These are phyloP conservation scores for Marvania coccoides DNA, from an alignment of 139 green algal genomes.

Conservation along the genomic window DNA sequence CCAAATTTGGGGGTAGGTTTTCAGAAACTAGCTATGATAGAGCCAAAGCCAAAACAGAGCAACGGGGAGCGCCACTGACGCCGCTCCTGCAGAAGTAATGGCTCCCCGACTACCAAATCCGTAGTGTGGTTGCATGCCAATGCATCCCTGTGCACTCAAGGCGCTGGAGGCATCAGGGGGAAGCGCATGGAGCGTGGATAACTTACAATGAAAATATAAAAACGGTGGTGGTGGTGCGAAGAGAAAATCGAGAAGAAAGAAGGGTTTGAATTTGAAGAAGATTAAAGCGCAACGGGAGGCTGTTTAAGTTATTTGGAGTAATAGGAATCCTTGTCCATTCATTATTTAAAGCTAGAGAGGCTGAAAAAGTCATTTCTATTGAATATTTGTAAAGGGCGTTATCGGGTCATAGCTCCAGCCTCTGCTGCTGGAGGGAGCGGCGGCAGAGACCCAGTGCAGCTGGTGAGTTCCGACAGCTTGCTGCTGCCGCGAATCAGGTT, in stretches of 20 bases:
- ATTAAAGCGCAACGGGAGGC: no score
- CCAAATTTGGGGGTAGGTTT: background rate
- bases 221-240: no score
- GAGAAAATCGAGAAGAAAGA: no score
- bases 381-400: no score
- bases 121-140: background rate
- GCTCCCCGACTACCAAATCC: background rate
- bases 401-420: background rate
- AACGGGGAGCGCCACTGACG: background rate
- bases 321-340: no score
- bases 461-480: background rate
- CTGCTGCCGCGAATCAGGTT: slow-evolving; percentile 23
- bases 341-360: no score
- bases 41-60: background rate
- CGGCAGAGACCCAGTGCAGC: background rate
- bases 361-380: no score
- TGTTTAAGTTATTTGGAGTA: no score
- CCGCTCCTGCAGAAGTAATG: background rate
- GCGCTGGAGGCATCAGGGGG: background rate
- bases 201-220: background rate
- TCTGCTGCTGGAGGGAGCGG: background rate
- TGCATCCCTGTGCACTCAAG: background rate
- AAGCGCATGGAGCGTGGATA: background rate
- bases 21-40: background rate
- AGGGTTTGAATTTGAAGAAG: no score